A percentile compares a stretch with the other conserved stretches of the same genome.
Evolutionary conservation across 805 yeast species (phyloP).

Genomic region (Candida insectalens): DNA sequence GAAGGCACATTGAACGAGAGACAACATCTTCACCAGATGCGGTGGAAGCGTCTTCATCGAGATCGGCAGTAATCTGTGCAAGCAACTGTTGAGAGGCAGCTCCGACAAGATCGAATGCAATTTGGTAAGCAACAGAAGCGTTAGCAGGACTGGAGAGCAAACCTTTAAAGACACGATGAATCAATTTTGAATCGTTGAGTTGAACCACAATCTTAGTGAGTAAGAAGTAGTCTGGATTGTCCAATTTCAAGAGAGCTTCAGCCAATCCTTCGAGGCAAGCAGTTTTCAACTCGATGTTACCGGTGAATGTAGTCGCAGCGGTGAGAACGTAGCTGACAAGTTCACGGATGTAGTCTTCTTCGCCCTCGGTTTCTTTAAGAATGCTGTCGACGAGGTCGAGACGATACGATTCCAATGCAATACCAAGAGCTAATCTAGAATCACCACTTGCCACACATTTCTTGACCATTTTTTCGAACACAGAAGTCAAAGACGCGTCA

Average conservation of each 20-base stretch:
- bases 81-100: conserved; percentile 87
- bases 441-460: conserved; percentile 71
- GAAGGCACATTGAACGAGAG: conserved; percentile 29
- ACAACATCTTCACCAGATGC: conserved; percentile 21
- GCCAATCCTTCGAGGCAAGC: conserved; percentile 56
- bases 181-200: conserved; percentile 66
- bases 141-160: conserved; percentile 35
- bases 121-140: conserved; percentile 69
- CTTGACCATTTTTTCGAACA: conserved; percentile 80
- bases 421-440: conserved; percentile 75
- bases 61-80: conserved; percentile 38
- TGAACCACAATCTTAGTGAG: conserved; percentile 82
- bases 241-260: conserved; percentile 43
- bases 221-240: conserved; percentile 70
- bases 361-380: conserved; percentile 27
- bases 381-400: conserved; percentile 66
- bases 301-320: conserved; percentile 53
- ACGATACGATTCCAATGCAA: conserved; percentile 81
- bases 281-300: conserved; percentile 59
- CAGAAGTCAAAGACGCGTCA: conserved; percentile 52
- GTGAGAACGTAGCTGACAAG: conserved; percentile 68
- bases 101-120: conserved; percentile 88
- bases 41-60: conserved; percentile 19
- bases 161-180: conserved; percentile 56
- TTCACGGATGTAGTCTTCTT: conserved; percentile 43